phyloP scores from a whole-genome alignment of 257 asterid species.

The Agastache rugosa region DNA sequence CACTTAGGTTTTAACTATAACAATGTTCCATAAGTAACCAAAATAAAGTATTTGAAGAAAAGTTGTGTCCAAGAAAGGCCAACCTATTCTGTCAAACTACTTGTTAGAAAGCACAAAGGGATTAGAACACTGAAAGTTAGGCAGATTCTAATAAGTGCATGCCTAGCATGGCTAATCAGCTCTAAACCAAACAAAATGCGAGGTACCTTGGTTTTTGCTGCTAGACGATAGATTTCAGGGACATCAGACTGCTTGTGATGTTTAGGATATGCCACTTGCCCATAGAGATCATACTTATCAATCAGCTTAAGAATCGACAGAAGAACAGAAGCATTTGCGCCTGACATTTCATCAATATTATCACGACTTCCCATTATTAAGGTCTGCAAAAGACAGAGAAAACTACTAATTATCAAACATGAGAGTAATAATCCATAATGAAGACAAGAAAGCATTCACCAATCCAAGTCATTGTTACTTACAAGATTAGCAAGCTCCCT shows the following conservation, averaged over 20 bases:
- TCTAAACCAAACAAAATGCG: constrained; percentile 16
- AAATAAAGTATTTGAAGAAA: constrained; percentile 2
- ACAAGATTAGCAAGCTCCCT: constrained; percentile 98
- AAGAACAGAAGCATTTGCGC: constrained; percentile 84
- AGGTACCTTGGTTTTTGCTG: constrained; percentile 93
- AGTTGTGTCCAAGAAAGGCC: not conserved
- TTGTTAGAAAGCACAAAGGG: constrained; percentile 3
- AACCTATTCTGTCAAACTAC: constrained; percentile 1
- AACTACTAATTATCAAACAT: constrained; percentile 32
- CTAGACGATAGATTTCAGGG: constrained; percentile 92
- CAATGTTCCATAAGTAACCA: not conserved
- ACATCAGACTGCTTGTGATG: constrained; percentile 97
- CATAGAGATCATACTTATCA: constrained; percentile 94
- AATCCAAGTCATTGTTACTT: constrained; percentile 36
- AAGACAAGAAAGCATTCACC: constrained; percentile 24
- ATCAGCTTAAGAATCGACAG: constrained; percentile 89
- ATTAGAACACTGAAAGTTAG: constrained; percentile 9
- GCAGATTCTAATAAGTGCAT: not conserved
- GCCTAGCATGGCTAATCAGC: constrained; percentile 30
- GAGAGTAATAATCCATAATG: constrained; percentile 25
- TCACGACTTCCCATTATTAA: constrained; percentile 97
- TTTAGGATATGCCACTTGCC: constrained; percentile 98
- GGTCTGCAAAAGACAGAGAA: constrained; percentile 64
- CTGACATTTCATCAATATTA: constrained; percentile 93
- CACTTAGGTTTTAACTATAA: constrained; percentile 11